phyloP scores from a whole-genome alignment of 2,329 filamentous ascomycete species.

The Furcasterigmium sp. region DNA sequence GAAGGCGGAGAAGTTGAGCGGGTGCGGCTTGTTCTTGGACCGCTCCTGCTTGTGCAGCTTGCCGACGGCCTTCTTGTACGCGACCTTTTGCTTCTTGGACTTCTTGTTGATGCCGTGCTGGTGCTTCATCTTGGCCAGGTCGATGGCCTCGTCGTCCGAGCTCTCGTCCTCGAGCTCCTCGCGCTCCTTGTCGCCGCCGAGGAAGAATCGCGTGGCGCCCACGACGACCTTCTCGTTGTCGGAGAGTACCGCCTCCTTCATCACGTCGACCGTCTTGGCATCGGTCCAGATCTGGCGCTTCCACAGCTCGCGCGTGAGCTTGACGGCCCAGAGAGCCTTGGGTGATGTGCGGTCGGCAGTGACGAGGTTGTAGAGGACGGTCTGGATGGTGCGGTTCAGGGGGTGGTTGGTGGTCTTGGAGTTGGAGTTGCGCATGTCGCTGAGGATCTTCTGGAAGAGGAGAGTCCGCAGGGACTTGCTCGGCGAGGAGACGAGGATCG shows the following conservation, averaged over 20 bases:
- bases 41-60: slow-evolving; percentile 77
- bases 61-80: slow-evolving; percentile 74
- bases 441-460: slow-evolving; percentile 84
- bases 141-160: slow-evolving; percentile 73
- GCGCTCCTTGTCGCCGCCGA: slow-evolving; percentile 91
- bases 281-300: slow-evolving; percentile 96
- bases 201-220: slow-evolving; percentile 87
- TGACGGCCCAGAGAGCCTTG: slow-evolving; percentile 92
- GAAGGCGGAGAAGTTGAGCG: slow-evolving; percentile 91
- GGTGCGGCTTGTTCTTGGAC: slow-evolving; percentile 82
- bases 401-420: slow-evolving; percentile 84
- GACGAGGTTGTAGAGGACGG: slow-evolving; percentile 85
- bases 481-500: slow-evolving; percentile 83
- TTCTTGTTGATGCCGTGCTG: slow-evolving; percentile 94
- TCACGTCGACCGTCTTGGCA: slow-evolving; percentile 90
- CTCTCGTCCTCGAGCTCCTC: slow-evolving; percentile 89
- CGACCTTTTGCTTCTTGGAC: slow-evolving; percentile 77
- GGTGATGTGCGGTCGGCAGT: slow-evolving; percentile 78
- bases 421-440: slow-evolving; percentile 84
- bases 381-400: slow-evolving; percentile 89
- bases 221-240: slow-evolving; percentile 91
- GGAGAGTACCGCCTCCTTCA: slow-evolving; percentile 87
- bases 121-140: slow-evolving; percentile 78
- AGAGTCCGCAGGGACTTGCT: slow-evolving; percentile 84
- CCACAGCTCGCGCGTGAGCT: slow-evolving; percentile 93